These are phyloP conservation scores for Pseudogymnoascus sp. DNA, from an alignment of 2,329 filamentous ascomycete species.

Conservation along the genomic window DNA sequence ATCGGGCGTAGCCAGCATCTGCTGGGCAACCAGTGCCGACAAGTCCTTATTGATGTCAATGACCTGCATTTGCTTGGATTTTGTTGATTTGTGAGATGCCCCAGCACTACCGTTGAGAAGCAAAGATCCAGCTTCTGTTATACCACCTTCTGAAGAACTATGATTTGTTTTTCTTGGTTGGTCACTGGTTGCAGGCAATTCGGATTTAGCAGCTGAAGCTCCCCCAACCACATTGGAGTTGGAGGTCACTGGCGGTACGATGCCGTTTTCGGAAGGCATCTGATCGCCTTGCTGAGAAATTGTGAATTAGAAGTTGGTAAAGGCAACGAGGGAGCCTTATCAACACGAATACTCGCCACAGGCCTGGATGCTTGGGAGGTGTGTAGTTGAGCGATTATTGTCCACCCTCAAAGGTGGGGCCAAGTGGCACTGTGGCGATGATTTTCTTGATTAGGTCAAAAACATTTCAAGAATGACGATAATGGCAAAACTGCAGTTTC, in stretches of 20 bases:
- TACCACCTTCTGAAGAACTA: neutral
- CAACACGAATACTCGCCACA: constrained; percentile 12
- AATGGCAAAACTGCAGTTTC: neutral
- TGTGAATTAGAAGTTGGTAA: constrained; percentile 4
- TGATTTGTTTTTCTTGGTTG: constrained; percentile 12
- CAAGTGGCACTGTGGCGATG: constrained; percentile 9
- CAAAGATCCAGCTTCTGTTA: constrained; percentile 5
- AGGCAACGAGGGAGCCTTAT: neutral
- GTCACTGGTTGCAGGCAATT: constrained; percentile 6
- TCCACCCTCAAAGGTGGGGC: neutral
- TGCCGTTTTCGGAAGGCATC: constrained; percentile 15
- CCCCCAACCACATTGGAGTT: constrained; percentile 11
- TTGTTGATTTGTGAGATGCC: constrained; percentile 12
- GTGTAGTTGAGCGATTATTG: constrained; percentile 10
- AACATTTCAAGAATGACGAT: constrained; percentile 5
- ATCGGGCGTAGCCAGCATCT: constrained; percentile 62
- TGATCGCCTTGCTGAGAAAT: constrained; percentile 10
- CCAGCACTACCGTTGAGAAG: constrained; percentile 10
- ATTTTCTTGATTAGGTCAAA: constrained; percentile 9
- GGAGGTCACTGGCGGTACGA: neutral
- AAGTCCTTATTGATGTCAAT: constrained; percentile 68
- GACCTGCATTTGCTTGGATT: constrained; percentile 45
- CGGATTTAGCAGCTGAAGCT: neutral
- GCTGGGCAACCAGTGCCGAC: constrained; percentile 61
- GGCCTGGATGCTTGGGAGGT: constrained; percentile 4